Conservation (phyloP, 371 early-diverging fungal species). For the Syncephalastrum sp. region DNA sequence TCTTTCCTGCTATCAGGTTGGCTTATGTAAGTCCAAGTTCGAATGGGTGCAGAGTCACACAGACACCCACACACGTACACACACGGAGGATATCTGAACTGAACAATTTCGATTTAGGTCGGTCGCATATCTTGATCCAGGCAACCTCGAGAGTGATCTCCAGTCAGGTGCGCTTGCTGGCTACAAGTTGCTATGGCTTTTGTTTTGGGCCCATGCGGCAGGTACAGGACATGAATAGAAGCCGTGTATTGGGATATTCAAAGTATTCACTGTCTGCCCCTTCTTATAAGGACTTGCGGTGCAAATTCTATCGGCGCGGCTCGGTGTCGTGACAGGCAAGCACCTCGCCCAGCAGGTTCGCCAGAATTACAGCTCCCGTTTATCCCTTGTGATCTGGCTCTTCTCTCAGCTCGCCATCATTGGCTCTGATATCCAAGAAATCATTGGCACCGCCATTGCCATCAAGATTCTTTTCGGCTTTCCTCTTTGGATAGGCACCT, state of each 20-base stretch:
- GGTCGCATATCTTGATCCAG: constrained; percentile 77
- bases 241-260: too few species aligned
- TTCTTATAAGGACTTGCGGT: constrained; percentile 44
- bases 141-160: constrained; percentile 72
- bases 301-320: constrained; percentile 60
- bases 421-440: constrained; percentile 72
- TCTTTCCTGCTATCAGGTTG: constrained; percentile 25
- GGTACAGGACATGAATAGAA: constrained; percentile 23
- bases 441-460: constrained; percentile 80
- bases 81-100: neutral
- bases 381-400: constrained; percentile 53
- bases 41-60: too few species aligned
- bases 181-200: constrained; percentile 62
- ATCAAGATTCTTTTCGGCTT: constrained; percentile 62
- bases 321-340: constrained; percentile 68
- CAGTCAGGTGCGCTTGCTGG: constrained; percentile 71
- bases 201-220: constrained; percentile 64
- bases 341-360: constrained; percentile 64
- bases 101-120: constrained; percentile 38
- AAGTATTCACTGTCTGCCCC: too few species aligned
- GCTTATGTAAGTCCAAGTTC: constrained; percentile 31
- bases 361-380: constrained; percentile 45
- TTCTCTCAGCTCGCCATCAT: constrained; percentile 75
- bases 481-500: constrained; percentile 66
- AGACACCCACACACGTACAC: neutral